Evolutionary conservation across 202 grass and related monocot genomes (phyloP).

Genomic region (Brachypodium distachyon): DNA sequence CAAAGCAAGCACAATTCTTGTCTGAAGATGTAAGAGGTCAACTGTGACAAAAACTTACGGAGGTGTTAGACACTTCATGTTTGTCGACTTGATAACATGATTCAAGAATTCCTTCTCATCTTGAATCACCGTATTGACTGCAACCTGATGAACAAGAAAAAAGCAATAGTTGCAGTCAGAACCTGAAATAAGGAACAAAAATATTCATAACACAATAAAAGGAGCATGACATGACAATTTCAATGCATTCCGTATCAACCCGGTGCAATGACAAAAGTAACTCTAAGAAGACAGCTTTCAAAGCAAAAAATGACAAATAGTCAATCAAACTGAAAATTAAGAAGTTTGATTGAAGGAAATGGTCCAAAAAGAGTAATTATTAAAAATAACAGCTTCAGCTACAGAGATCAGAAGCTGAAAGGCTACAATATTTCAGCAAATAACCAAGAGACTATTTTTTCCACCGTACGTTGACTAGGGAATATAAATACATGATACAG

Average conservation of each 20-base stretch:
- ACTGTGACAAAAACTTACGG: slow-evolving; percentile 42
- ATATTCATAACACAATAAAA: background rate
- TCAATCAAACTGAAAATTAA: background rate
- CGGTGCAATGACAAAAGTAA: background rate
- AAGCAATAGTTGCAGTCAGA: background rate
- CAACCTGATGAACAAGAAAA: slow-evolving; percentile 54
- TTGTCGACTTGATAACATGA: slow-evolving; percentile 94
- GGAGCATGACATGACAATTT: background rate
- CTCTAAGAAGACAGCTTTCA: background rate
- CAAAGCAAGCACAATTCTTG: background rate
- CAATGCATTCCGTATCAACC: background rate
- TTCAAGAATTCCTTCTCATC: slow-evolving; percentile 84
- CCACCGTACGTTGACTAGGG: background rate
- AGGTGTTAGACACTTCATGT: slow-evolving; percentile 91
- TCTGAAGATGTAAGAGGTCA: background rate
- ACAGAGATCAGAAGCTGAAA: background rate
- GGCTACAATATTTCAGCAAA: background rate
- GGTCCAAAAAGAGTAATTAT: background rate
- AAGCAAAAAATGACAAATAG: background rate
- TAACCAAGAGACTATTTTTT: background rate
- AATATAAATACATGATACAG: background rate
- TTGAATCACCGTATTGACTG: slow-evolving; percentile 76
- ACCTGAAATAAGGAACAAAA: background rate
- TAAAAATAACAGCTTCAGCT: background rate
- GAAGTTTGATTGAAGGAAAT: background rate